Base-by-base conservation (phyloP, 202 grass and related monocot genomes). In the Musa balbisiana region DNA sequence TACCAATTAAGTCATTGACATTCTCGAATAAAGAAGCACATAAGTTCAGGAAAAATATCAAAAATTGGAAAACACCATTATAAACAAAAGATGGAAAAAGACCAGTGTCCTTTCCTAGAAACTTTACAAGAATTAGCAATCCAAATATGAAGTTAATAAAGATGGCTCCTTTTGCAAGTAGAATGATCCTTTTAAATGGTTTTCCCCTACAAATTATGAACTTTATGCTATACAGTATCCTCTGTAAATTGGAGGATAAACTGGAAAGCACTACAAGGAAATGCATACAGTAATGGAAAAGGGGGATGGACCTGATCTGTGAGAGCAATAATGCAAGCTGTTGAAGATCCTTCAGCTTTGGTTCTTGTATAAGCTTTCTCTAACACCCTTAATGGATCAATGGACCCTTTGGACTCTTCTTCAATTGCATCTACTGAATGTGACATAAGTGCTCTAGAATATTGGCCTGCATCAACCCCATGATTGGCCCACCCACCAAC, bases 351-450 rank as follows among this genome's bases (percentile, higher is more conserved):
- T 29, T 27, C 56, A 16, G 52, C 71, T 27, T 55, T 73, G 13
- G 71, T 73, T 24, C 11, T 73, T 19, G 71, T 2, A 58, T 73
- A 73, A 27, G 72, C 72, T 73, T 73, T 73, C 53, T 73, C 72
- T 33, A 73, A 27, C 52, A 73, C 72, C 51, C 23, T 73, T 73
- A 73, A 73, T 29, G 72, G 72, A 73, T 73, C 25, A 56, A 73
- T 73, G 2, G 21, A 73, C 24, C 52, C 72, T 56, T 73, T 73
- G 13, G 72, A 53, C 12, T 73, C 72, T 56, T 73, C 72, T 56
- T 73, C 23, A 55, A 73, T 73, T 27, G 72, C 72, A 56, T 73
- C 24, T 19, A 73, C 21, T 29, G 72, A 73, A 73, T 73, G 19
- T 17, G 17, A 55, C 52, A 73, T 73, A 19, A 73, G 72, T 58